phyloP scores from a whole-genome alignment of 768 basidiomycete species.

The Suillus placidus region DNA sequence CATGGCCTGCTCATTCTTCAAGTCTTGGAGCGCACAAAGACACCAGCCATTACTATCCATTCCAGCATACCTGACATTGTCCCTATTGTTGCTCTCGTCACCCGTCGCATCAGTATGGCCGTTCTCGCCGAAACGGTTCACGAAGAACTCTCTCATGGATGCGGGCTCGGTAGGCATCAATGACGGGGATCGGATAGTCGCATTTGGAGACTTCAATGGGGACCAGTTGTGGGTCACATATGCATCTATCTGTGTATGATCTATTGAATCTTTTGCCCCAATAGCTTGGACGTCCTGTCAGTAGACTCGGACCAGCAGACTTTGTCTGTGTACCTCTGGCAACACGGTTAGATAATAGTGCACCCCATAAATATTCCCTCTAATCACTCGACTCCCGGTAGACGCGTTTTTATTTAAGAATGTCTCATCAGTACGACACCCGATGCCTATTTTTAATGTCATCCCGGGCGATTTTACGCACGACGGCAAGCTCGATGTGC shows the following conservation, averaged over 20 bases:
- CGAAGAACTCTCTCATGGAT: slow-evolving; percentile 74
- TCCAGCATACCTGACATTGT: slow-evolving; percentile 10
- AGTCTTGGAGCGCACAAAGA: slow-evolving; percentile 6
- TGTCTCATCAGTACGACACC: slow-evolving; percentile 56
- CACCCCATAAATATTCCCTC: slow-evolving; percentile 1
- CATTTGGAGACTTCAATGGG: slow-evolving; percentile 94
- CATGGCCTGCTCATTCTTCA: slow-evolving; percentile 5
- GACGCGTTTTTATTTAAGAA: slow-evolving; percentile 60
- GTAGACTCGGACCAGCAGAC: slow-evolving; percentile 76
- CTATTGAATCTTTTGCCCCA: neutral
- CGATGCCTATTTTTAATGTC: slow-evolving; percentile 69
- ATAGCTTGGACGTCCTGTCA: slow-evolving; percentile 80
- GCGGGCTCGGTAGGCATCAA: slow-evolving; percentile 81
- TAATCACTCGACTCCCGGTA: slow-evolving; percentile 30
- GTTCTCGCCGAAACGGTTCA: slow-evolving; percentile 84
- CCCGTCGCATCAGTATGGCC: slow-evolving; percentile 65
- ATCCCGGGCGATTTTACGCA: slow-evolving; percentile 94
- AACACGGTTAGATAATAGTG: slow-evolving; percentile 58
- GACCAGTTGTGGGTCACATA: slow-evolving; percentile 80
- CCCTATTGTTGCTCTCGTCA: slow-evolving; percentile 19
- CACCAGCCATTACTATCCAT: slow-evolving; percentile 1
- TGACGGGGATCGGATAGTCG: slow-evolving; percentile 73
- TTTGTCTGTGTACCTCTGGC: slow-evolving; percentile 80
- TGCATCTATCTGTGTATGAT: neutral
- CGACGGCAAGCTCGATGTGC: slow-evolving; percentile 86